Percentiles rank a stretch among this genome's conserved stretches.
Evolutionary conservation across 306 rosid genomes (phyloP).

Genomic region (Lotus japonicus): DNA sequence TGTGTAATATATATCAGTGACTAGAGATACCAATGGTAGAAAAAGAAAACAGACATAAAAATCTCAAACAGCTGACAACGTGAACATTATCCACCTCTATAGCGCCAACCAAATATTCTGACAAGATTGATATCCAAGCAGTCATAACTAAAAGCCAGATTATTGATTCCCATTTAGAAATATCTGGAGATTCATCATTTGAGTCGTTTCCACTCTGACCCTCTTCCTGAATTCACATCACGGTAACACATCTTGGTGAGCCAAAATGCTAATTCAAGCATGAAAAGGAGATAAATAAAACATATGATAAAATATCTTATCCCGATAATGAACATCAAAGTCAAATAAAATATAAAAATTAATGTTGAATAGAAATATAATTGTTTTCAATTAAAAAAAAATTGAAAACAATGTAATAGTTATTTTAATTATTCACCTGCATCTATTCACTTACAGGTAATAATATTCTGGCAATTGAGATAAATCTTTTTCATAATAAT

Average conservation of each 20-base stretch:
- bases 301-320: slow-evolving; percentile 1
- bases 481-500: background rate
- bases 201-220: slow-evolving; percentile 32
- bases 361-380: background rate
- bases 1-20: background rate
- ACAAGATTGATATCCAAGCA: slow-evolving; percentile 60
- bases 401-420: background rate
- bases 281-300: background rate
- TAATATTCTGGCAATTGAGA: background rate
- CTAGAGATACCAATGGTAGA: background rate
- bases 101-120: slow-evolving; percentile 67
- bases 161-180: slow-evolving; percentile 79
- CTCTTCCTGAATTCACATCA: slow-evolving; percentile 52
- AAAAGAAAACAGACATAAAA: background rate
- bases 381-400: no score
- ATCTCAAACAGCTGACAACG: background rate
- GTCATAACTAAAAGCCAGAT: slow-evolving; percentile 78
- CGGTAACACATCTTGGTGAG: slow-evolving; percentile 20
- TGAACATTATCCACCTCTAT: slow-evolving; percentile 47
- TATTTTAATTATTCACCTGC: background rate
- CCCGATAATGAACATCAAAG: background rate
- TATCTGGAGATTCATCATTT: slow-evolving; percentile 59
- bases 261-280: background rate
- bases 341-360: slow-evolving; percentile 6
- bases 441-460: background rate